Evolutionary conservation across 305 asterid species (phyloP), one percentile per base, ranked within the genome.

Genomic region (Rubia balearica): DNA sequence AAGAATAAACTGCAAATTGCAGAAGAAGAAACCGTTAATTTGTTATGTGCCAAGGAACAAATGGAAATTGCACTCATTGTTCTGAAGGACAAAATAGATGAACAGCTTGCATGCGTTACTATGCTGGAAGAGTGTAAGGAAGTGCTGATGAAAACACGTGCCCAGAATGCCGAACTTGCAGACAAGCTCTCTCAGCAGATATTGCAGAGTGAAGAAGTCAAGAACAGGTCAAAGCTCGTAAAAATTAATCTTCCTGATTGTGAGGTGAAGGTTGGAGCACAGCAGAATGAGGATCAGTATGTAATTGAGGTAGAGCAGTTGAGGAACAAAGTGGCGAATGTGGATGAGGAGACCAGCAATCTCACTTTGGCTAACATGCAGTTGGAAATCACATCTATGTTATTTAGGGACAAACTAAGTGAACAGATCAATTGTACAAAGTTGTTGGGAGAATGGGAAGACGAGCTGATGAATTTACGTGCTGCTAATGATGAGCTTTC

Each of bases 181-280:
- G 83, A 55, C 69, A 84, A 85, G 82, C 90, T 91, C 67, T 86
- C 92, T n/a, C 86, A 86, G 75, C 99, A 95, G 85, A 73, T 80
- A 72, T 40, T 85, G 83, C 86, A 83, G 81, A 82, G 92, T 0
- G 95, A 89, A 74, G 98, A 90, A 75, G 88, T 87, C 68, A 90
- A 80, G 80, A 87, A 89, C n/a, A n/a, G n/a, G 30, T 83, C 96
- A 17, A 78, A 77, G 75, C 93, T 83, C 43, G 86, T 86, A 75
- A 93, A 91, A 79, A 90, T 76, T 80, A 96, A 91, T 3, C 92
- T 85, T 69, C 86, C 90, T 67, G 98, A 88, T 77, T 83, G 79
- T 71, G 57, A 22, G 43, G 22, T 66, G 57, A 49, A 66, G 22
- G 21, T 45, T 65, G 22, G 69, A 21, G 21, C 36, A 27, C n/a